A percentile compares a stretch with the other conserved stretches of the same genome.
These are phyloP conservation scores for Syzygium aromaticum DNA, from an alignment of 345 rosid genomes.

Conservation along the genomic window DNA sequence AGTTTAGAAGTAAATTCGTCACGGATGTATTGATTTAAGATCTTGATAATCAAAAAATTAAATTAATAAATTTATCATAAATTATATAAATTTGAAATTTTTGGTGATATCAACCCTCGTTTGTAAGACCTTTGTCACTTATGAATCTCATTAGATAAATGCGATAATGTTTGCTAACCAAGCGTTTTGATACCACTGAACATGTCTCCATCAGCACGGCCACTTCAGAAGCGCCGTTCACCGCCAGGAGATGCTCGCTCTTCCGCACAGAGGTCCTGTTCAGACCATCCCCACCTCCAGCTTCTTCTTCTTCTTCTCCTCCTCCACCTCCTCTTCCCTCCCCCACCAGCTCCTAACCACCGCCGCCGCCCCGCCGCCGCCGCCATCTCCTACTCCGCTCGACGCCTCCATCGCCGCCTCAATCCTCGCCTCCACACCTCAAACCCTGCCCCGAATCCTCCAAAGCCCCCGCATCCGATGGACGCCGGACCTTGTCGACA, in stretches of 20 bases:
- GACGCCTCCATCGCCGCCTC: slow-evolving; percentile 10
- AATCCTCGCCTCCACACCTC: slow-evolving; percentile 25
- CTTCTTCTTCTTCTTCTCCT: background rate
- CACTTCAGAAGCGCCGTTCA: background rate
- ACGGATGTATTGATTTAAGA: no score
- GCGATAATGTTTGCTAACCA: no score
- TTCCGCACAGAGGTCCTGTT: background rate
- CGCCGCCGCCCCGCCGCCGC: background rate
- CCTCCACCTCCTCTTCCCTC: background rate
- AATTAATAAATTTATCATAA: no score
- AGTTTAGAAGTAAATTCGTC: no score
- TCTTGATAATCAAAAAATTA: no score
- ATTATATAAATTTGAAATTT: no score
- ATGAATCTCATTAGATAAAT: no score
- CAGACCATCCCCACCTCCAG: background rate
- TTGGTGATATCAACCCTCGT: no score
- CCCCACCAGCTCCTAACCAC: background rate
- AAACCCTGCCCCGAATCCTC: slow-evolving; percentile 27
- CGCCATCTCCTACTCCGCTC: background rate
- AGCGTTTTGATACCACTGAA: no score
- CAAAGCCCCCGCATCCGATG: slow-evolving; percentile 36
- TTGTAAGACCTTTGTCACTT: no score
- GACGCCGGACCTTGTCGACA: slow-evolving; percentile 60
- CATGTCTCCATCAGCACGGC: background rate
- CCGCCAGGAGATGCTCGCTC: background rate